Percentiles rank a stretch among this genome's conserved stretches.
phyloP scores from a whole-genome alignment of 208 protist species.

The Leishmania gerbilli region DNA sequence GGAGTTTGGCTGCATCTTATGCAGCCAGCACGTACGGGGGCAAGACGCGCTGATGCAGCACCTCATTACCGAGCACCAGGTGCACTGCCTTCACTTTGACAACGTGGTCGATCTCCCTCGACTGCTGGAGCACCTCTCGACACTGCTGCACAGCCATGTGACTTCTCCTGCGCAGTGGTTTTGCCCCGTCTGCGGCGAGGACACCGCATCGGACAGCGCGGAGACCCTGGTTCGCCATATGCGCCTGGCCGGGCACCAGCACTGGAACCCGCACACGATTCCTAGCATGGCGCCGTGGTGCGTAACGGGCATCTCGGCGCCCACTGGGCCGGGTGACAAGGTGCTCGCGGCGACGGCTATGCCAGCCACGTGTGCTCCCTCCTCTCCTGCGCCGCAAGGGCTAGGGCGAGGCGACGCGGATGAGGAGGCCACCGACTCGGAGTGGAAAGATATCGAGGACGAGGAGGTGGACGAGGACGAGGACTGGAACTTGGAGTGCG shows the following conservation, averaged over 20 bases:
- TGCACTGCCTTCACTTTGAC: slow-evolving; percentile 55
- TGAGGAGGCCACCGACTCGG: slow-evolving; percentile 25
- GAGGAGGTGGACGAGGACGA: slow-evolving; percentile 52
- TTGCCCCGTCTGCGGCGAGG: slow-evolving; percentile 62
- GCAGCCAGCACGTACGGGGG: slow-evolving; percentile 37
- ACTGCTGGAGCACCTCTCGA: slow-evolving; percentile 43
- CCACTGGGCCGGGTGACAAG: background rate
- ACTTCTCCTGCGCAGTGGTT: slow-evolving; percentile 9
- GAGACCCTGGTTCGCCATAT: slow-evolving; percentile 27
- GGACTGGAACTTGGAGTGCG: slow-evolving; percentile 54
- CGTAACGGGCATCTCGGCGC: slow-evolving; percentile 10
- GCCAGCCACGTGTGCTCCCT: background rate
- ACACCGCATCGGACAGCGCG: slow-evolving; percentile 8
- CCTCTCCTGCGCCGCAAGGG: background rate
- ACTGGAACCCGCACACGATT: slow-evolving; percentile 59
- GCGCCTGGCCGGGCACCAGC: slow-evolving; percentile 23
- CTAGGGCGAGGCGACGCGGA: slow-evolving; percentile 13
- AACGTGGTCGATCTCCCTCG: slow-evolving; percentile 55
- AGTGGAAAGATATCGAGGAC: slow-evolving; percentile 34
- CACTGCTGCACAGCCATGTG: slow-evolving; percentile 7
- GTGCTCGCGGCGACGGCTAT: background rate
- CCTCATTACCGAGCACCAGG: slow-evolving; percentile 43
- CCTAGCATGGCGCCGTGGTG: slow-evolving; percentile 47
- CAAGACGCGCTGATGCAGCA: slow-evolving; percentile 65
- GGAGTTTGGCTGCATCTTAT: slow-evolving; percentile 59